Base-by-base conservation (phyloP, 78 protist genomes). In the Dictyostelium firmibasis region DNA sequence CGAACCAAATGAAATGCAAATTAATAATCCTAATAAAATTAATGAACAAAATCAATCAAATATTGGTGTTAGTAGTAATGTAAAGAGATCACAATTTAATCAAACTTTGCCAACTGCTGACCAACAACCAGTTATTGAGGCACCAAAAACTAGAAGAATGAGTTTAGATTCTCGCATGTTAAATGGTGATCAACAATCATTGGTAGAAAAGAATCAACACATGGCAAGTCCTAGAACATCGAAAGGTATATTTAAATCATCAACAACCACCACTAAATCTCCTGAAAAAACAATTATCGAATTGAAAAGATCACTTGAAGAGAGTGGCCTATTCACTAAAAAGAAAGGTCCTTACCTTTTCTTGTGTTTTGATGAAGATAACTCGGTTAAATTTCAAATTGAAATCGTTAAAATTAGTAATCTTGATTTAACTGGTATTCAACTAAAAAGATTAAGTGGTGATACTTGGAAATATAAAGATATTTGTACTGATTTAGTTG, bases 401-500 rank as follows among this genome's bases (percentile, higher is more conserved):
- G 93, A 88, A 67, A 88, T 88, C 41, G 93, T 88, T 8, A 88
- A 88, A 75, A 88, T 88, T 67, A 43, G 31, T 29, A 70, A 57
- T 47, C 41, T 88, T 41, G 83, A 88, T 79, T 43, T 92, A 31
- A 92, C 91, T 14, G 96, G 96, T 79, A 77, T 92, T 53, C 91
- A 92, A 86, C 38, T 92, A 44, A 92, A 92, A 83, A 83, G 96
- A 84, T 64, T 92, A 47, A 75, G 86, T 33, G 96, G 96, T 8
- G 96, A 92, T 81, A 92, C 96, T 23, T 92, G 96, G 96, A 86
- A 92, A 81, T 92, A 92, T 70, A 92, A 92, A 86, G 88, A 82
- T 53, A 72, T 92, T n/a, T 92, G 93, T 79, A 88, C 93, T 38
- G 74, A 88, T 7, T 60, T 88, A 27, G 93, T 88, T 29, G 81